phyloP scores from a whole-genome alignment of 352 stramenopile species.

The Saprolegnia diclina region DNA sequence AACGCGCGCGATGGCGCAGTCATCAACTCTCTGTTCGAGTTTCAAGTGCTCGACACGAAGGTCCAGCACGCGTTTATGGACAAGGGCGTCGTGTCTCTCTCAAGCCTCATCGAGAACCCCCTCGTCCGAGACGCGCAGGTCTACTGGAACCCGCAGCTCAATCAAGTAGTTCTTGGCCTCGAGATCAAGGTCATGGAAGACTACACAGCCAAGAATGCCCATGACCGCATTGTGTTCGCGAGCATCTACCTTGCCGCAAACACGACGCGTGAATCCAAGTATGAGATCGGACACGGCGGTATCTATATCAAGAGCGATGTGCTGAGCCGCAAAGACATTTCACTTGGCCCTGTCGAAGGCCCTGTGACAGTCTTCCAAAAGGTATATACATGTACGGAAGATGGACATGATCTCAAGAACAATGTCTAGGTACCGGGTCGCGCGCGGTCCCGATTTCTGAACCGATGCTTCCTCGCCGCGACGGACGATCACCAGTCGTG shows the following conservation, averaged over 20 bases:
- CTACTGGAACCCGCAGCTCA: slow-evolving; percentile 10
- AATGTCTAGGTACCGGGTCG: slow-evolving; percentile 9
- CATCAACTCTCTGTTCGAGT: slow-evolving; percentile 2
- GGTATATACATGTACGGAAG: not conserved
- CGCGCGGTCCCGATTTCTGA: not conserved
- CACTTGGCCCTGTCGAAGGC: not conserved
- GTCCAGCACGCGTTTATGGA: slow-evolving; percentile 18
- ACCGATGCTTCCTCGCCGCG: slow-evolving; percentile 5
- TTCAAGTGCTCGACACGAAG: slow-evolving; percentile 21
- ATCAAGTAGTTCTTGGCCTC: slow-evolving; percentile 18
- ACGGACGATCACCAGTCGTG: not conserved
- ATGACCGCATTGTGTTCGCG: slow-evolving; percentile 12
- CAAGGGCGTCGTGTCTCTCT: slow-evolving; percentile 17
- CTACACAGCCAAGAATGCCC: not conserved
- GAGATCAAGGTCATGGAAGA: slow-evolving; percentile 26
- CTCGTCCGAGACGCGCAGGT: slow-evolving; percentile 12
- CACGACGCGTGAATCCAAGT: not conserved
- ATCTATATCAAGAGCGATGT: slow-evolving; percentile 10
- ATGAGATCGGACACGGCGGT: slow-evolving; percentile 19
- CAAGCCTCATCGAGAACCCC: slow-evolving; percentile 18
- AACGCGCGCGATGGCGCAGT: slow-evolving; percentile 6
- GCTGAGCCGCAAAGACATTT: not conserved
- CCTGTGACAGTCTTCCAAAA: not conserved
- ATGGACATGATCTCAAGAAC: not conserved
- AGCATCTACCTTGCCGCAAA: slow-evolving; percentile 21